Base-by-base conservation (phyloP, 2,329 filamentous ascomycete species). In the Claviceps sp. region DNA sequence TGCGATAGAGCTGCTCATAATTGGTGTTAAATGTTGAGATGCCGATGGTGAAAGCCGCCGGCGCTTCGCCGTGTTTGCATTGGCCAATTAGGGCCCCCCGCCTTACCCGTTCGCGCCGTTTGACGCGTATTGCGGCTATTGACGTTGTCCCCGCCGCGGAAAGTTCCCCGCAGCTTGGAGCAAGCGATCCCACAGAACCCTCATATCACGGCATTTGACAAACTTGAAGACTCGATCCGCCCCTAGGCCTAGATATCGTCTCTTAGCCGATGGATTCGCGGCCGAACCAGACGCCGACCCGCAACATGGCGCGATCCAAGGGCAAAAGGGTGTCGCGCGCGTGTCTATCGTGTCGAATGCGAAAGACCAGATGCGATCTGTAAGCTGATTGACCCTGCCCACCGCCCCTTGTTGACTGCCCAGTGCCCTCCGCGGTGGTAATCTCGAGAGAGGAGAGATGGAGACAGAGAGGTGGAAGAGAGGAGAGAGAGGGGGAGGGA, bases 351-450 rank as follows among this genome's bases (percentile, higher is more conserved):
- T 65, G 63, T 53, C 62, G 63, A 36, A 56, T 57, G 48, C 61
- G 63, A 51, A 64, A 65, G 59, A 63, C 62, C 34, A 56, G 60
- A 59, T 65, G 63, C 47, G 61, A 66, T 55, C 56, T 66, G 63
- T 65, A 58, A 60, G 63, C 47, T 38, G 42, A 26, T 9, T 34
- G 30, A 9, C 30, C 30, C 30, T 34, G 30, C 9, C 30, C 9
- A 11, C 30, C 30, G 30, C 30, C 30, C 30, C 30, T 7, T 26
- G 22, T 34, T 13, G 18, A 9, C 13, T 30, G 26, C 20, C 36
- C 26, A 9, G 18, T 18, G 1, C 18, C 18, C 18, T 18, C 34
- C 36, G 43, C 24, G 22, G 22, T 45, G 43, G n/a, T 24, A 26
- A 30, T n/a, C 43, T 5, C 14, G 22, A 16, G 22, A 16, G 18